Evolutionary conservation across 129 eudicot species (phyloP).

Genomic region (Glebionis coronaria): DNA sequence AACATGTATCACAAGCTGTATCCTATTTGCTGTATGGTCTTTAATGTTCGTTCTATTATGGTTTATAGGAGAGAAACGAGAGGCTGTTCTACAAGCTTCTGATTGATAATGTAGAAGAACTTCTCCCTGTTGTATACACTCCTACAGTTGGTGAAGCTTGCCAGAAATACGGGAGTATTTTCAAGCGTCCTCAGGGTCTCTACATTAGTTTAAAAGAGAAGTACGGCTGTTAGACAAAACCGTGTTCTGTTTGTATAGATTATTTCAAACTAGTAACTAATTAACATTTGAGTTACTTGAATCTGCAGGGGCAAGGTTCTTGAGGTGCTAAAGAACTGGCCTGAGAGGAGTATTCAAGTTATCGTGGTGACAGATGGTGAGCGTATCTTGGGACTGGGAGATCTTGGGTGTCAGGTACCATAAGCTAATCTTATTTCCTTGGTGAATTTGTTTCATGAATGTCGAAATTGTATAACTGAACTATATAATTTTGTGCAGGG

Average conservation of each 20-base stretch:
- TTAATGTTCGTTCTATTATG: not conserved
- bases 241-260: not conserved
- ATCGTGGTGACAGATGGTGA: constrained; percentile 98
- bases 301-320: constrained; percentile 82
- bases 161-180: constrained; percentile 91
- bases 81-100: constrained; percentile 96
- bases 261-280: not conserved
- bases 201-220: constrained; percentile 86
- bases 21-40: constrained; percentile 3
- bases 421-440: not conserved
- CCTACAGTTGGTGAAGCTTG: constrained; percentile 98
- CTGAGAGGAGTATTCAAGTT: constrained; percentile 80
- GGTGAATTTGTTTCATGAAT: constrained; percentile 3
- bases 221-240: constrained; percentile 36
- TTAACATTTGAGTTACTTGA: constrained; percentile 14
- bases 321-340: constrained; percentile 85
- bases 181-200: constrained; percentile 91
- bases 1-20: constrained; percentile 2
- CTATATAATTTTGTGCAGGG: constrained; percentile 45
- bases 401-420: constrained; percentile 88
- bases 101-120: constrained; percentile 85
- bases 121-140: constrained; percentile 87
- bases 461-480: not conserved
- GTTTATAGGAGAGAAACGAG: constrained; percentile 78
- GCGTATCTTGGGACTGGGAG: constrained; percentile 91